A percentile compares a stretch with the other conserved stretches of the same genome.
Evolutionary conservation across 164 flowering plant genomes (phyloP).

Genomic region (Protea cynaroides): DNA sequence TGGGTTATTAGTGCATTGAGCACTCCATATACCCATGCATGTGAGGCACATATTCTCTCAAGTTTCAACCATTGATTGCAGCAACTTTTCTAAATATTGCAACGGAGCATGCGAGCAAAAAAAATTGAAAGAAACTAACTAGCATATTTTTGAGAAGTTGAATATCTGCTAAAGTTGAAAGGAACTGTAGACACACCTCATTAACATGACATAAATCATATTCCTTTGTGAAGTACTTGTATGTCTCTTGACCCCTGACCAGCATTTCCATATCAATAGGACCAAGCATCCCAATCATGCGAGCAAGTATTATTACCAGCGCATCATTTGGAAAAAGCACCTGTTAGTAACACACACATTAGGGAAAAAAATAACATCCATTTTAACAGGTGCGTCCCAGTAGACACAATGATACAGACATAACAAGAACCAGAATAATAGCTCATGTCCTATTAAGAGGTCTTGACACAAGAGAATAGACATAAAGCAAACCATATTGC

Average conservation of each 20-base stretch:
- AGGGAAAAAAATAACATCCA: neutral
- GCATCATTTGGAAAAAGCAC: conserved; percentile 92
- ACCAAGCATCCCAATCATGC: conserved; percentile 74
- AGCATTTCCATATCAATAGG: conserved; percentile 86
- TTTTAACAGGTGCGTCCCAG: neutral
- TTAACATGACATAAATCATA: conserved; percentile 65
- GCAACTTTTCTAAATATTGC: too few species aligned
- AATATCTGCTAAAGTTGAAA: neutral
- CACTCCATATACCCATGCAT: too few species aligned
- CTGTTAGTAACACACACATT: conserved; percentile 27
- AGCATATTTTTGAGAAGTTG: neutral
- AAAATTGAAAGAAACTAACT: neutral
- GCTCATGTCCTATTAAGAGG: neutral
- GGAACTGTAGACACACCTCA: conserved; percentile 47
- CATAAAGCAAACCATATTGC: neutral
- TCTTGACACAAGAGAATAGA: neutral
- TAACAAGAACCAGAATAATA: neutral
- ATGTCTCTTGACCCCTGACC: conserved; percentile 62
- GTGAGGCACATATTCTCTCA: neutral
- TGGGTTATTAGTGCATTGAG: too few species aligned
- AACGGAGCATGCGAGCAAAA: too few species aligned
- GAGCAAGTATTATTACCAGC: conserved; percentile 64
- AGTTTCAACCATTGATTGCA: neutral
- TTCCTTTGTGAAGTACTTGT: conserved; percentile 84
- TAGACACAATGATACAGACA: neutral